A percentile compares a stretch with the other conserved stretches of the same genome.
phyloP scores from a whole-genome alignment of 2,329 filamentous ascomycete genomes.

The Claviceps fusiformis region DNA sequence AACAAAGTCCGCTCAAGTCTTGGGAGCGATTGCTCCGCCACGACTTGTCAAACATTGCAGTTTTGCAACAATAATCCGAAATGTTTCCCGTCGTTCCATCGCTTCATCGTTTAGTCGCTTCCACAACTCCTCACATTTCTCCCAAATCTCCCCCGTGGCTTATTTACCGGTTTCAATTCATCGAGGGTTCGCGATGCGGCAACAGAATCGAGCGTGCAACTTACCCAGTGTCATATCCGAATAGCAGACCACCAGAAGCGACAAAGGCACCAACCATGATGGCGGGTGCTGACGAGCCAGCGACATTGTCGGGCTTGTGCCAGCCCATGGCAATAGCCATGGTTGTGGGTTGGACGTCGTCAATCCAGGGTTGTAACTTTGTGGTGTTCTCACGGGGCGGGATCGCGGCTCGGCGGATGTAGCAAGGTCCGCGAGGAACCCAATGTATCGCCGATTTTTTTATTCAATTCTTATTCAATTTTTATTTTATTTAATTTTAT shows the following conservation, averaged over 20 bases:
- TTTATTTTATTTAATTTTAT: too few species aligned
- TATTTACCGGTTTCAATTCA: too few species aligned
- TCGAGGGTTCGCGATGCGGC: background rate
- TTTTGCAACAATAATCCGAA: background rate
- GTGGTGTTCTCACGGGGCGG: background rate
- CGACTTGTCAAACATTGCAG: too few species aligned
- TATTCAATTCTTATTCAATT: too few species aligned
- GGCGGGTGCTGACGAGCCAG: conserved; percentile 57
- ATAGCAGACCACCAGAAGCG: conserved; percentile 54
- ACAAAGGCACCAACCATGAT: conserved; percentile 62
- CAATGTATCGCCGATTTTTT: background rate
- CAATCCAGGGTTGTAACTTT: conserved; percentile 29
- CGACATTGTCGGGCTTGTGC: conserved; percentile 63
- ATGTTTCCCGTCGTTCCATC: background rate
- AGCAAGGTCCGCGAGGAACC: background rate
- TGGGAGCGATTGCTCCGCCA: too few species aligned
- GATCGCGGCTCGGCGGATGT: background rate
- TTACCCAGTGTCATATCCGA: conserved; percentile 59
- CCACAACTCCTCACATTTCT: too few species aligned
- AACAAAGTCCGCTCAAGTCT: too few species aligned
- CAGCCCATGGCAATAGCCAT: conserved; percentile 56
- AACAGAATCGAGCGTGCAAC: conserved; percentile 12
- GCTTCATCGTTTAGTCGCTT: too few species aligned
- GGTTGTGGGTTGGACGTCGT: conserved; percentile 34
- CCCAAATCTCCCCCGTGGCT: too few species aligned